Base-by-base conservation (phyloP, 2,329 filamentous ascomycete species). In the Talaromyces sp. region DNA sequence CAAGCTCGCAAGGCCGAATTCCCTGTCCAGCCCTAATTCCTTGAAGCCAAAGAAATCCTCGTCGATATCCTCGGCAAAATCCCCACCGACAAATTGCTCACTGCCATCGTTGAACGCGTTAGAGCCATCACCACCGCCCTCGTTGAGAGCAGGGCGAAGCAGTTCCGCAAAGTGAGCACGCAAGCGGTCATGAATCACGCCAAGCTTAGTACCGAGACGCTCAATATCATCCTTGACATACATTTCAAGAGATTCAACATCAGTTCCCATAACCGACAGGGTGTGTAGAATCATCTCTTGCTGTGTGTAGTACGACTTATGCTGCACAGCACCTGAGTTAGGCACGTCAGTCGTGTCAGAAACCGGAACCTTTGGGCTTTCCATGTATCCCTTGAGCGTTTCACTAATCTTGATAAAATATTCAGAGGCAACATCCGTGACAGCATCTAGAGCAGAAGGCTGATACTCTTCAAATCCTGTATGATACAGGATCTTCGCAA, bases 31-130 rank as follows among this genome's bases (percentile, higher is more conserved):
- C 51, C 95, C 95, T 53, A 99, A 85, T 63, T 96, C 93, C 73
- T 92, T 93, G 85, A 99, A 98, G 31, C 95, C 95, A 71, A 99
- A 99, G 84, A 97, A 99, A 78, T 99, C 95, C 80, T 99, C 95
- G 64, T 93, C 94, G 12, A 99, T 89, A 68, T 99, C 95, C 73
- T 97, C 95, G 0, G 95, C 95, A 74, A 99, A 99, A 75, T 99
- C 95, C 64, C 95, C 95, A 53, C 91, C 92, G 55, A 97, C 88
- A 68, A 98, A 99, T 73, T 98, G 95, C 66, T 99, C 95, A 75
- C 92, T 96, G 66, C 93, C 94, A 69, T 99, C 95, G 65, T 96
- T 92, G 82, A 99, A 99, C 6, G 92, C 91, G 61, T 89, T 90
- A 4, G 89, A 92, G 40, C 93, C 95, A 72, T 98, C 95, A 34